Evolutionary conservation across 73 alveolate genomes (phyloP).

Genomic region (Chromera velia): DNA sequence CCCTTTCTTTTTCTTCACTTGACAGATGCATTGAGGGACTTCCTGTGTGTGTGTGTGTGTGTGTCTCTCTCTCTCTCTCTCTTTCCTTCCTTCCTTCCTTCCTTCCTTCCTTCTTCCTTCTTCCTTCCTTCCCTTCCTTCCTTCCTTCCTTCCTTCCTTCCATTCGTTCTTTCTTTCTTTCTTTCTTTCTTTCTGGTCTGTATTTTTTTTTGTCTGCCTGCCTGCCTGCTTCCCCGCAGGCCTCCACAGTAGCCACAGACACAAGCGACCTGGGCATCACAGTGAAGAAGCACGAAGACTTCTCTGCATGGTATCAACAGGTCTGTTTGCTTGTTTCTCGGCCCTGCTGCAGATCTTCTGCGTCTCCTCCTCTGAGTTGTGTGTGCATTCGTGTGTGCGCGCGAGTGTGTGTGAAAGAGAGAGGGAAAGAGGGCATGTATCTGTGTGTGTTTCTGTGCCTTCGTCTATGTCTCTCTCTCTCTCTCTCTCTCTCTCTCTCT

Average conservation of each 20-base stretch:
- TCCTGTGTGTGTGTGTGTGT: too few species aligned
- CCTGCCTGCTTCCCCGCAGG: too few species aligned
- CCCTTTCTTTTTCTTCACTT: too few species aligned
- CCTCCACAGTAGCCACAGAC: too few species aligned
- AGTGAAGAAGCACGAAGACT: neutral
- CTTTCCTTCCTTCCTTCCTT: too few species aligned
- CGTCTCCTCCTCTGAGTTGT: neutral
- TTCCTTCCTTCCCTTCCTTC: neutral
- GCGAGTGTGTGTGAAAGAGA: neutral
- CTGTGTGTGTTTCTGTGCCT: neutral
- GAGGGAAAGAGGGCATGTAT: neutral
- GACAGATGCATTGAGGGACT: too few species aligned
- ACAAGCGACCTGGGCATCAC: neutral
- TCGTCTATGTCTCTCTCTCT: too few species aligned
- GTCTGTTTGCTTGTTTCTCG: conserved; percentile 68
- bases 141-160: neutral
- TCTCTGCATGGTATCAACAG: conserved; percentile 12
- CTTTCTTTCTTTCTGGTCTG: neutral
- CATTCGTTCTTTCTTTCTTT: neutral
- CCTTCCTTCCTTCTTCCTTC: too few species aligned
- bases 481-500: too few species aligned
- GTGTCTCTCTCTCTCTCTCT: too few species aligned
- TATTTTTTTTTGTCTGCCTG: neutral
- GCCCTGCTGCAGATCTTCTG: neutral
- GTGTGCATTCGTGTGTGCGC: neutral